phyloP scores from a whole-genome alignment of 192 early-diverging fungal species.

The Backusella tuberculispora region DNA sequence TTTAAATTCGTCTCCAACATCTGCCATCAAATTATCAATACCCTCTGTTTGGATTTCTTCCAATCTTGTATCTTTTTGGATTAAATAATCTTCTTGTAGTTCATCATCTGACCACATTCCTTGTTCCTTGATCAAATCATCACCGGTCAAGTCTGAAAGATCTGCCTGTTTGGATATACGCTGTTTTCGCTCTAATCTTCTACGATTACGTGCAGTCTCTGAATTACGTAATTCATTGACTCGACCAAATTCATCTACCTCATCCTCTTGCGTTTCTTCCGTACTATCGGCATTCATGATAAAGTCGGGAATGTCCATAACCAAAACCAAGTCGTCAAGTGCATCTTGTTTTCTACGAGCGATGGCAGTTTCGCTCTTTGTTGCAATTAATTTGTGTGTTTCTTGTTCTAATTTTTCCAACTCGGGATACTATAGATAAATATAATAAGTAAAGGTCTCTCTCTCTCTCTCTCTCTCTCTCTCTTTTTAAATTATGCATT shows the following conservation, averaged over 20 bases:
- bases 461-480: slow-evolving; percentile 4
- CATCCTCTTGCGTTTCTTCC: slow-evolving; percentile 1
- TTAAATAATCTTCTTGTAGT: slow-evolving; percentile 32
- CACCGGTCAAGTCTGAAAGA: not conserved
- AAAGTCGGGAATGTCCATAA: slow-evolving; percentile 40
- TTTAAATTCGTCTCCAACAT: slow-evolving; percentile 54
- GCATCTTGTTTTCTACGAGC: slow-evolving; percentile 43
- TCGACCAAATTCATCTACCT: slow-evolving; percentile 51
- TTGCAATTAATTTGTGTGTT: slow-evolving; percentile 40
- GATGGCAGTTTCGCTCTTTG: slow-evolving; percentile 37
- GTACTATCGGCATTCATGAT: not conserved
- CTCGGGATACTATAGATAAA: slow-evolving; percentile 43
- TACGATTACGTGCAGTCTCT: slow-evolving; percentile 29
- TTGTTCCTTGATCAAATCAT: slow-evolving; percentile 2
- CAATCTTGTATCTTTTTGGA: slow-evolving; percentile 38
- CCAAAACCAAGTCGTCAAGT: slow-evolving; percentile 47
- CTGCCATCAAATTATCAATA: slow-evolving; percentile 33
- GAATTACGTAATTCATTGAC: slow-evolving; percentile 35
- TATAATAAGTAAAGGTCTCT: not conserved
- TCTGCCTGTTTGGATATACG: slow-evolving; percentile 14
- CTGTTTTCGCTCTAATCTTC: slow-evolving; percentile 36
- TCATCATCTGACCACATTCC: slow-evolving; percentile 56
- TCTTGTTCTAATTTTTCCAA: slow-evolving; percentile 55
- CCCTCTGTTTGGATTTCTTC: slow-evolving; percentile 38
- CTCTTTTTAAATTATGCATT: not conserved